A percentile compares a stretch with the other conserved stretches of the same genome.
Evolutionary conservation across 2,329 filamentous ascomycete species (phyloP).

Genomic region (Sodiomyces alkalinus): DNA sequence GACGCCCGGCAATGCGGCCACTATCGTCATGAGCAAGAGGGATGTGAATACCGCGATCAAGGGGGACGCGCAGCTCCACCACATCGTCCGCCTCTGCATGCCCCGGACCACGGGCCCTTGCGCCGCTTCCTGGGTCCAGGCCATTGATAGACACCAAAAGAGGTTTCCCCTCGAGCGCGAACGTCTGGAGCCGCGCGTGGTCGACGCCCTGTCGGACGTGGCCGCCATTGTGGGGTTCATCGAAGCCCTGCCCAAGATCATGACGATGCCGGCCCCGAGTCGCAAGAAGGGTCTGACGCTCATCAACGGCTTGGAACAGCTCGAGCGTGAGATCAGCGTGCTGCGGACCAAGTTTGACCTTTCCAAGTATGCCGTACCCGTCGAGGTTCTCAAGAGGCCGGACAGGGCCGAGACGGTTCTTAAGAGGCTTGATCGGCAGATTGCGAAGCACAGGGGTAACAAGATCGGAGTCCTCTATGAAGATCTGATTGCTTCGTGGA

Average conservation of each 20-base stretch:
- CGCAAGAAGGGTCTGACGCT: conserved; percentile 25
- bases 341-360: conserved; percentile 24
- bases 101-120: conserved; percentile 16
- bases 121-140: conserved; percentile 23
- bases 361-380: conserved; percentile 21
- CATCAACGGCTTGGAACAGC: conserved; percentile 13
- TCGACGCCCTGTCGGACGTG: conserved; percentile 19
- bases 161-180: conserved; percentile 17
- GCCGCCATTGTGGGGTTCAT: conserved; percentile 22
- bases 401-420: conserved; percentile 21
- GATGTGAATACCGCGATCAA: conserved; percentile 21
- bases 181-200: conserved; percentile 16
- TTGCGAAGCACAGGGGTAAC: too few species aligned
- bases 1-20: conserved; percentile 19
- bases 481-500: too few species aligned
- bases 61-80: conserved; percentile 23
- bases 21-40: conserved; percentile 24
- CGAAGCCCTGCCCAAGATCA: conserved; percentile 17
- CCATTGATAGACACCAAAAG: conserved; percentile 21
- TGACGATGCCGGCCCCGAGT: conserved; percentile 20
- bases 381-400: conserved; percentile 25
- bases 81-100: conserved; percentile 28
- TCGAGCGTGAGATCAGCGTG: conserved; percentile 22
- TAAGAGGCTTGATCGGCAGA: too few species aligned
- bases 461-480: too few species aligned